phyloP scores from a whole-genome alignment of 78 protist species.

The Emiliania huxleyi region DNA sequence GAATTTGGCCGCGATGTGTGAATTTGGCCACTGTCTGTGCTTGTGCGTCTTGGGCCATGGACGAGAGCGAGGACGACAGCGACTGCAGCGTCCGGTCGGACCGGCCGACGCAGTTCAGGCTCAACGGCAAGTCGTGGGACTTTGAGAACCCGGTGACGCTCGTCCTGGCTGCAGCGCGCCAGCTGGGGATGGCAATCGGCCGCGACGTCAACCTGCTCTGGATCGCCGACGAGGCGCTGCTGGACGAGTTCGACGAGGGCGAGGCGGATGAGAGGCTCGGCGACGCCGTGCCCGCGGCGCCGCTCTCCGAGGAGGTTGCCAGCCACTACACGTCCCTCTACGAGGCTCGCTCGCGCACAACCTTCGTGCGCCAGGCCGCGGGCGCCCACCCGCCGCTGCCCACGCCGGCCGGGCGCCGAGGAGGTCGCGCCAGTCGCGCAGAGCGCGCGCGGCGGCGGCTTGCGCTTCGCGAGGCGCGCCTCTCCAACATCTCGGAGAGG shows the following conservation, averaged over 20 bases:
- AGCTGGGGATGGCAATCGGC: neutral
- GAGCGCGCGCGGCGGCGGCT: neutral
- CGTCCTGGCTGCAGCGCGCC: neutral
- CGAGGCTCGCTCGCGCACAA: neutral
- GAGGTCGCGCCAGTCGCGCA: neutral
- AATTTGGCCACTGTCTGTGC: too few species aligned
- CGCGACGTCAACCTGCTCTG: neutral
- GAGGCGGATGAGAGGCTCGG: neutral
- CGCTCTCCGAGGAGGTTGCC: neutral
- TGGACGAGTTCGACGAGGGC: neutral
- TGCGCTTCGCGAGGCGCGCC: neutral
- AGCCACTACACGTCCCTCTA: neutral
- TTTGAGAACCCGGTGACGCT: neutral
- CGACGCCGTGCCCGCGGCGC: neutral
- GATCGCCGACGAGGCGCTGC: slow-evolving; percentile 2
- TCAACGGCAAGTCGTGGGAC: neutral
- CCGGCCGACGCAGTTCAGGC: neutral
- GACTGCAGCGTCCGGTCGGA: too few species aligned
- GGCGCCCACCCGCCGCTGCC: neutral
- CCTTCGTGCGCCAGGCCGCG: neutral
- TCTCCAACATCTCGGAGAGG: neutral
- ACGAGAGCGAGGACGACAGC: too few species aligned
- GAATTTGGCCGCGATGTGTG: too few species aligned
- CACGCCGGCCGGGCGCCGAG: neutral
- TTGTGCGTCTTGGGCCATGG: too few species aligned